Evolutionary conservation across 1,284 basidiomycete genomes (phyloP).

Genomic region (Ganoderma leucocontextum): DNA sequence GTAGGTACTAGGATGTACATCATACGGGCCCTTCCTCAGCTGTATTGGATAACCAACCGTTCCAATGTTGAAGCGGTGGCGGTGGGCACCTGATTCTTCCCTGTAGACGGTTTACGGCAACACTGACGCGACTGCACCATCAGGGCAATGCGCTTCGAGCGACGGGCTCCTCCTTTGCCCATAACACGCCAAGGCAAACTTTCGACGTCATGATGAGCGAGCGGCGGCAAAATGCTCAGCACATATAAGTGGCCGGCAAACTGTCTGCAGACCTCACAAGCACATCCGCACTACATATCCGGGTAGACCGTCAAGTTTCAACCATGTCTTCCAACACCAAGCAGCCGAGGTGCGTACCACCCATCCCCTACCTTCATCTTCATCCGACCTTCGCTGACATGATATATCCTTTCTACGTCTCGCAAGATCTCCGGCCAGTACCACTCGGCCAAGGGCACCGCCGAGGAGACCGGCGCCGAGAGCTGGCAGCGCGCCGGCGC

Average conservation of each 20-base stretch:
- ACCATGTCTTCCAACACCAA: constrained; percentile 30
- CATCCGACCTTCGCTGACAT: neutral
- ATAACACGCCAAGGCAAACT: neutral
- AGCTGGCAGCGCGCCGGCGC: constrained; percentile 64
- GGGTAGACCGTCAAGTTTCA: neutral
- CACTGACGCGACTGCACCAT: neutral
- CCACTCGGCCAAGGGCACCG: constrained; percentile 69
- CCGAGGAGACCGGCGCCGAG: constrained; percentile 61
- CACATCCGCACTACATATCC: neutral
- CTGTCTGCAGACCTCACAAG: neutral
- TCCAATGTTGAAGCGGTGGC: neutral
- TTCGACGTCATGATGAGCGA: neutral
- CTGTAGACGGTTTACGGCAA: neutral
- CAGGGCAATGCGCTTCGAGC: neutral
- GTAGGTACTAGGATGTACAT: neutral
- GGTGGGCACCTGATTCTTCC: neutral
- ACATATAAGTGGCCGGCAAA: neutral
- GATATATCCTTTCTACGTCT: neutral
- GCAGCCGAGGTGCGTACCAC: constrained; percentile 31
- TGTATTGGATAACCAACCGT: neutral
- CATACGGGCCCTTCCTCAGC: no score
- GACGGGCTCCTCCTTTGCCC: neutral
- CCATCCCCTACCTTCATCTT: neutral
- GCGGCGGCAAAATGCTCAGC: neutral
- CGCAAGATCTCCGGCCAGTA: constrained; percentile 68